phyloP scores from a whole-genome alignment of 2,329 filamentous ascomycete species.

The Cordyceps tenuipes region DNA sequence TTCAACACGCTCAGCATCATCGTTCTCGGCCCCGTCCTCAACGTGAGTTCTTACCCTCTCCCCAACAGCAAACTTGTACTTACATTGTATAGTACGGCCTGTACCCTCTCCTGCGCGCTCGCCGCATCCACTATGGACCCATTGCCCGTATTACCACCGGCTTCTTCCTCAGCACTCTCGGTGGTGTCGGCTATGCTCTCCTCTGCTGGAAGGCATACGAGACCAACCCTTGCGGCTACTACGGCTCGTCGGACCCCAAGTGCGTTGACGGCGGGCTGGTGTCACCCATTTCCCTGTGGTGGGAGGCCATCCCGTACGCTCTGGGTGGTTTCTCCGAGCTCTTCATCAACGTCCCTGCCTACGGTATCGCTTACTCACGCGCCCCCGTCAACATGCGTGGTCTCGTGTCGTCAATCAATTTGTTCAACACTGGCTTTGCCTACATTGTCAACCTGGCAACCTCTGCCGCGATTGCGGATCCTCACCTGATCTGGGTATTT shows the following conservation, averaged over 20 bases:
- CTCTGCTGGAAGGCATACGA: slow-evolving; percentile 53
- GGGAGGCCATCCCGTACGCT: slow-evolving; percentile 18
- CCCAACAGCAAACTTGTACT: not conserved
- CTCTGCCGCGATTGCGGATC: slow-evolving; percentile 39
- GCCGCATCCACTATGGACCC: slow-evolving; percentile 46
- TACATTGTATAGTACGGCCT: slow-evolving; percentile 23
- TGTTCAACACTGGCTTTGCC: slow-evolving; percentile 38
- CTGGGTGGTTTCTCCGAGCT: slow-evolving; percentile 23
- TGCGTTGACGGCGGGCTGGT: slow-evolving; percentile 18
- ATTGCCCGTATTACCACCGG: slow-evolving; percentile 50
- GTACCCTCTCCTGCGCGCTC: slow-evolving; percentile 48
- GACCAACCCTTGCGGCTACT: slow-evolving; percentile 37
- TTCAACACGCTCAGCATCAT: slow-evolving; percentile 53
- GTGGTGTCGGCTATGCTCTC: slow-evolving; percentile 48
- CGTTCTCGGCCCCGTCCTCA: slow-evolving; percentile 28
- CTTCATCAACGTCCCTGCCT: slow-evolving; percentile 29
- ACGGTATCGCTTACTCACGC: slow-evolving; percentile 43
- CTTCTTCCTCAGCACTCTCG: slow-evolving; percentile 40
- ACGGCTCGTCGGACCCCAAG: slow-evolving; percentile 18
- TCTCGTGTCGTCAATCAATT: slow-evolving; percentile 40
- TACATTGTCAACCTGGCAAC: slow-evolving; percentile 37
- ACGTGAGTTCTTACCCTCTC: slow-evolving; percentile 11
- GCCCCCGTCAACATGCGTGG: slow-evolving; percentile 44
- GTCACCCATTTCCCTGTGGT: slow-evolving; percentile 20
- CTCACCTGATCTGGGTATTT: slow-evolving; percentile 42